These are phyloP conservation scores for Peniophora sp. DNA, from an alignment of 1,284 basidiomycete genomes.

Conservation along the genomic window DNA sequence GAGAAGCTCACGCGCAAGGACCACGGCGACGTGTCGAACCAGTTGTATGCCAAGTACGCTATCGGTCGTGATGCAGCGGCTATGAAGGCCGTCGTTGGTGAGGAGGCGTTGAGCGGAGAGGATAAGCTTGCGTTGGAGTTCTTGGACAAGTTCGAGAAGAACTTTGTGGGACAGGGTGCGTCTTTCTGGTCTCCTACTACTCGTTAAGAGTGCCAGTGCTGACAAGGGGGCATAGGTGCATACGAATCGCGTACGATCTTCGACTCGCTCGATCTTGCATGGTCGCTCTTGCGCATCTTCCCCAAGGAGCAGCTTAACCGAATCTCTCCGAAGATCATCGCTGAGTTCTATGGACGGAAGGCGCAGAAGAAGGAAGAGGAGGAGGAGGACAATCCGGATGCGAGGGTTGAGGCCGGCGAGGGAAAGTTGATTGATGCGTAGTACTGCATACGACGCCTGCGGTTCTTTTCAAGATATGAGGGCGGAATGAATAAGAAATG, in stretches of 20 bases:
- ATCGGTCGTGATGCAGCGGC: constrained; percentile 96
- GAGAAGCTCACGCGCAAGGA: constrained; percentile 97
- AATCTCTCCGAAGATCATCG: constrained; percentile 86
- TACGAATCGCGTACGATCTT: constrained; percentile 97
- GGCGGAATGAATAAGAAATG: too few species aligned
- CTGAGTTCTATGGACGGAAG: constrained; percentile 81
- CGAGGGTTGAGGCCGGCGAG: constrained; percentile 41
- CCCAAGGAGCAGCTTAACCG: constrained; percentile 98
- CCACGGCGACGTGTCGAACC: constrained; percentile 98
- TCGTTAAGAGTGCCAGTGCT: background rate
- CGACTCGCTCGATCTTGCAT: constrained; percentile 95
- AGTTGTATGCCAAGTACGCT: constrained; percentile 96
- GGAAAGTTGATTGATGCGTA: too few species aligned
- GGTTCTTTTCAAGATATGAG: too few species aligned
- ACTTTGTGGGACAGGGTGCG: constrained; percentile 90
- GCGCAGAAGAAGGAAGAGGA: constrained; percentile 53
- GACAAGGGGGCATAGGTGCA: constrained; percentile 46
- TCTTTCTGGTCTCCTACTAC: constrained; percentile 8
- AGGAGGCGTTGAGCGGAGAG: constrained; percentile 91
- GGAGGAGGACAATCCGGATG: constrained; percentile 34
- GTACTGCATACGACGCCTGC: constrained; percentile 3
- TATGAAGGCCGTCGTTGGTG: constrained; percentile 99
- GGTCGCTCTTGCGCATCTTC: constrained; percentile 96
- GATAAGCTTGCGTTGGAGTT: constrained; percentile 93
- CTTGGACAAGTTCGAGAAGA: constrained; percentile 89